Conservation (phyloP, 139 green algal species). For the Chlamydomonas asymmetrica region DNA sequence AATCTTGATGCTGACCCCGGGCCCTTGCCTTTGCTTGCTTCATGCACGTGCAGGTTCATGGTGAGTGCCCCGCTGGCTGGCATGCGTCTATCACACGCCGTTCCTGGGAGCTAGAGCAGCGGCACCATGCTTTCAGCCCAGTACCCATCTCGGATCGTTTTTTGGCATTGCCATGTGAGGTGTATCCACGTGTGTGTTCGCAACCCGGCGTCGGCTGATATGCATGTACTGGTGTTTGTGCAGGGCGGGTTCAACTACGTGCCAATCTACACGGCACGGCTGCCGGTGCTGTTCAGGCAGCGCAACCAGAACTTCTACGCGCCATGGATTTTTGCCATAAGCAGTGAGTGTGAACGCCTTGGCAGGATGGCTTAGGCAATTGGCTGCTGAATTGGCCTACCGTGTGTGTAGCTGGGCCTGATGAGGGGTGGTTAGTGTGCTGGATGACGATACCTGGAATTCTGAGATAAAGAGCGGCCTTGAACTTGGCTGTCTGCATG, state of each 20-base stretch:
- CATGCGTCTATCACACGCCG: too few species aligned
- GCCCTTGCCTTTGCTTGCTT: too few species aligned
- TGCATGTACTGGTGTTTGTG: conserved; percentile 42
- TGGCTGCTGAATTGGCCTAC: not conserved
- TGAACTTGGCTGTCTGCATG: conserved; percentile 35
- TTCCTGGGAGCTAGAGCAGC: too few species aligned
- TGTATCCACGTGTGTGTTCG: too few species aligned
- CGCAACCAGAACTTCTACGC: conserved; percentile 70
- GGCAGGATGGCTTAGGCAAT: not conserved
- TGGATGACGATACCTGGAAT: not conserved
- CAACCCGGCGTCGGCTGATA: too few species aligned
- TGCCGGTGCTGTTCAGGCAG: conserved; percentile 83
- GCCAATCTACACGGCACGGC: not conserved
- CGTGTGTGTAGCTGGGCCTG: not conserved
- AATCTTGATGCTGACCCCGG: too few species aligned
- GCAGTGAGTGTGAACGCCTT: not conserved
- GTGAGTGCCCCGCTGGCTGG: too few species aligned
- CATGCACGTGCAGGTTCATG: too few species aligned
- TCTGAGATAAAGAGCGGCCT: not conserved
- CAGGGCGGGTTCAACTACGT: conserved; percentile 2
- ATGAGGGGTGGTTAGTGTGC: not conserved
- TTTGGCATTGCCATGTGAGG: too few species aligned
- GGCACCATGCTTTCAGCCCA: too few species aligned
- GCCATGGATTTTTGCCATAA: too few species aligned
- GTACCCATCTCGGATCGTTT: too few species aligned